These are phyloP conservation scores for Teratosphaeriaceae sp. DNA, from an alignment of 2,329 filamentous ascomycete species.

Conservation along the genomic window DNA sequence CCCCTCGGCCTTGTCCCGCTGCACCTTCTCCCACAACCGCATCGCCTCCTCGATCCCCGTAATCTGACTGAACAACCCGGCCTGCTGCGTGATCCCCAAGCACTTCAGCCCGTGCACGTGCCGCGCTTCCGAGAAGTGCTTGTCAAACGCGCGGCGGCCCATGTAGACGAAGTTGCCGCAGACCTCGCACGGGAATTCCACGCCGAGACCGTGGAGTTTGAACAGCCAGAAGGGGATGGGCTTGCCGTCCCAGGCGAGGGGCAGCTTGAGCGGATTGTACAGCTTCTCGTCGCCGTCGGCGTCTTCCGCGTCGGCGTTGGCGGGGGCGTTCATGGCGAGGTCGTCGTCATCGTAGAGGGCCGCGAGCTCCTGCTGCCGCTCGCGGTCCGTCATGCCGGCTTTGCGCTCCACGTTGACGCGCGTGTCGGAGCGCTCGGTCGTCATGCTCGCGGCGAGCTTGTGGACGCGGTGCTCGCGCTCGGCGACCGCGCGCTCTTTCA, in stretches of 20 bases:
- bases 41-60: constrained; percentile 85
- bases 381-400: constrained; percentile 94
- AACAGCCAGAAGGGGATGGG: constrained; percentile 99
- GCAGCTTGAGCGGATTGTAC: constrained; percentile 94
- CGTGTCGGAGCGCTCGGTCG: constrained; percentile 81
- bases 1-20: constrained; percentile 72
- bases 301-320: constrained; percentile 57
- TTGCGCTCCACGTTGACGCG: constrained; percentile 92
- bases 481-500: constrained; percentile 87
- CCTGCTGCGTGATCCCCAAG: constrained; percentile 83
- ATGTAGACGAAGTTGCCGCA: constrained; percentile 99
- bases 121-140: constrained; percentile 92
- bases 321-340: constrained; percentile 29
- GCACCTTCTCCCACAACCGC: constrained; percentile 87
- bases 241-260: constrained; percentile 96
- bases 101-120: constrained; percentile 94
- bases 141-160: constrained; percentile 91
- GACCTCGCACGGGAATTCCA: constrained; percentile 92
- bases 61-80: constrained; percentile 80
- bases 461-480: constrained; percentile 80
- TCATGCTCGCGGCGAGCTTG: constrained; percentile 73
- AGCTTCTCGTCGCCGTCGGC: constrained; percentile 69
- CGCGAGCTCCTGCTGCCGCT: constrained; percentile 88
- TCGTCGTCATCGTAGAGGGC: constrained; percentile 64
- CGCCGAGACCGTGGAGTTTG: constrained; percentile 88